Conservation (phyloP, 495 filamentous ascomycete genomes). For the Aspergillus egyptiacus region DNA sequence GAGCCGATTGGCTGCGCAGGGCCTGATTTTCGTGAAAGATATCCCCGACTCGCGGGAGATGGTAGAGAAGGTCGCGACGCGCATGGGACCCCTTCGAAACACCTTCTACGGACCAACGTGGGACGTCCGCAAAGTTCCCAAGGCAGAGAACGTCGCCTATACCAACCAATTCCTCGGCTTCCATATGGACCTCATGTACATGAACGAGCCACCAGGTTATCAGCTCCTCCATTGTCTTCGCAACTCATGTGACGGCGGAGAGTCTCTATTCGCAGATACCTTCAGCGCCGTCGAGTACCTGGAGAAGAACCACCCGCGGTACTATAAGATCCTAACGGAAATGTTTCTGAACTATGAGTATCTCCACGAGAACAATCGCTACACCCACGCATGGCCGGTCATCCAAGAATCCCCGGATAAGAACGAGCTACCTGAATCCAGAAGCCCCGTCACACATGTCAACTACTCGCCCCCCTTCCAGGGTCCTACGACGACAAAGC, state of each 20-base stretch:
- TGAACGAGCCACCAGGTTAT: slow-evolving; percentile 66
- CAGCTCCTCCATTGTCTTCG: slow-evolving; percentile 84
- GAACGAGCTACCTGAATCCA: no score
- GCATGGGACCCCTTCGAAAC: slow-evolving; percentile 68
- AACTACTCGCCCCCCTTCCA: slow-evolving; percentile 75
- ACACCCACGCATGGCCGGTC: slow-evolving; percentile 48
- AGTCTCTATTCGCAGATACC: slow-evolving; percentile 75
- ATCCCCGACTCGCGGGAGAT: slow-evolving; percentile 59
- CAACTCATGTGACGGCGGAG: slow-evolving; percentile 68
- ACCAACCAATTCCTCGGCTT: slow-evolving; percentile 71
- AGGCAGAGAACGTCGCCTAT: slow-evolving; percentile 88
- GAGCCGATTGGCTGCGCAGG: slow-evolving; percentile 47
- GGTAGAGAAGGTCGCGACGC: slow-evolving; percentile 59
- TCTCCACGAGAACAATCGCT: slow-evolving; percentile 53
- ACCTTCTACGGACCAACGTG: slow-evolving; percentile 88
- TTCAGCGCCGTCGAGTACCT: slow-evolving; percentile 53
- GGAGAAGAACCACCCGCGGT: slow-evolving; percentile 7
- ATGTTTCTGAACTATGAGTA: slow-evolving; percentile 62
- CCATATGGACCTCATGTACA: slow-evolving; percentile 92
- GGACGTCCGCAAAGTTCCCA: slow-evolving; percentile 72
- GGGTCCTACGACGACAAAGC: slow-evolving; percentile 23
- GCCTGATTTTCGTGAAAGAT: slow-evolving; percentile 65
- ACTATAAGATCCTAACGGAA: slow-evolving; percentile 36
- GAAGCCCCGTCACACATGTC: slow-evolving; percentile 34
- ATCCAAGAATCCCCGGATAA: slow-evolving; percentile 43